Evolutionary conservation across 2,329 filamentous ascomycete genomes (phyloP).

Genomic region (Bipolaris zeicola): DNA sequence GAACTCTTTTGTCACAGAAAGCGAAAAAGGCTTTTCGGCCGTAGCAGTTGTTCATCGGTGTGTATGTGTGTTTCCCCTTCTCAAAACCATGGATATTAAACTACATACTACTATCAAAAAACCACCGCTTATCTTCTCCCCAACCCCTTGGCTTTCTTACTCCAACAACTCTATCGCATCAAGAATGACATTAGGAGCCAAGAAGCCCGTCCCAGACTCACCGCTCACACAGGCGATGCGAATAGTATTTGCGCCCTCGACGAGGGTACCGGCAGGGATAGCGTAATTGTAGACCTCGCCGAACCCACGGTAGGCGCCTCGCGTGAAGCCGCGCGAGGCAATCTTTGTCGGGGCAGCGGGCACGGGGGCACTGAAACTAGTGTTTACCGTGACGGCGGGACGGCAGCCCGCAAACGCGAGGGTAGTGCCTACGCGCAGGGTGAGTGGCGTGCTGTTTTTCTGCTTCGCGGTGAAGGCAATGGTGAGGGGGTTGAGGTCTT

Average conservation of each 20-base stretch:
- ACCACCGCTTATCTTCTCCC: background rate
- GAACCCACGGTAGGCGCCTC: slow-evolving; percentile 67
- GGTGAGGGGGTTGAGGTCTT: slow-evolving; percentile 64
- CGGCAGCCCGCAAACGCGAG: slow-evolving; percentile 65
- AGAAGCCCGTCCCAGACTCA: slow-evolving; percentile 59
- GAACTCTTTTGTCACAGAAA: too few species aligned
- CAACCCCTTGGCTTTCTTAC: slow-evolving; percentile 1
- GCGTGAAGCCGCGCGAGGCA: slow-evolving; percentile 67
- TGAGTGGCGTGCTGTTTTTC: slow-evolving; percentile 58
- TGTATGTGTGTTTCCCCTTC: too few species aligned
- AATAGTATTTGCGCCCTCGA: slow-evolving; percentile 66
- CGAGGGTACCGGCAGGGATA: slow-evolving; percentile 65
- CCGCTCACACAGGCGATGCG: slow-evolving; percentile 65
- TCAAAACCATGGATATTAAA: too few species aligned
- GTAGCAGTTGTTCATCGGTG: too few species aligned
- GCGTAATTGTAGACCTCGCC: slow-evolving; percentile 68
- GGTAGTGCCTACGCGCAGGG: slow-evolving; percentile 68
- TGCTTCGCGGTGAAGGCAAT: slow-evolving; percentile 64
- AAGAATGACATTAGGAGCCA: slow-evolving; percentile 61
- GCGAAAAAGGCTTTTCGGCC: too few species aligned
- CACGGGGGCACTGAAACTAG: slow-evolving; percentile 54
- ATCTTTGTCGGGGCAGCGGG: slow-evolving; percentile 66
- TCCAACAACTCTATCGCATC: slow-evolving; percentile 45
- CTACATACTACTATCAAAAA: too few species aligned
- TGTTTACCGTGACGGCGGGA: slow-evolving; percentile 63